Percentiles rank a stretch among this genome's conserved stretches.
These are phyloP conservation scores for Leptographium radiaticola DNA, from an alignment of 2,329 filamentous ascomycete species.

Conservation along the genomic window DNA sequence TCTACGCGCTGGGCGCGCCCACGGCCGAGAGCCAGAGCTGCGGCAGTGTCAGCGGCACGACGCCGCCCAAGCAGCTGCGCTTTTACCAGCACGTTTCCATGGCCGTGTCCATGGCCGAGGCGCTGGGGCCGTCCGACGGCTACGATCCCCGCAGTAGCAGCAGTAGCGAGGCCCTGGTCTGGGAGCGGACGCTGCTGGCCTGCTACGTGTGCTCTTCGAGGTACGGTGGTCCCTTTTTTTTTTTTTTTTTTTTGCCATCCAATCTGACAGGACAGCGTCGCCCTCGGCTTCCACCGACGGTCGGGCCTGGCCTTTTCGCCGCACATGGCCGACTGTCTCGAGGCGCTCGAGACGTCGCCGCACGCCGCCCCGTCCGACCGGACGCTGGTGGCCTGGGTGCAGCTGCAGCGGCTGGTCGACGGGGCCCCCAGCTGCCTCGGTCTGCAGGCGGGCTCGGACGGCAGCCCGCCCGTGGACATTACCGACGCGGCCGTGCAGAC, in stretches of 20 bases:
- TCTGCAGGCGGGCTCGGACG: neutral
- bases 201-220: constrained; percentile 7
- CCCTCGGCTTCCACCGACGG: constrained; percentile 5
- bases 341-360: constrained; percentile 3
- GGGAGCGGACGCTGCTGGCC: constrained; percentile 7
- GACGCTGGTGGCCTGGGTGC: constrained; percentile 5
- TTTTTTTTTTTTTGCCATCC: neutral
- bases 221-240: neutral
- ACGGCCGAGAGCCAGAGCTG: neutral
- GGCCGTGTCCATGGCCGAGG: constrained; percentile 6
- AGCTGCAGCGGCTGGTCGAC: constrained; percentile 5
- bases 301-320: constrained; percentile 5
- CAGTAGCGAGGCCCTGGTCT: neutral
- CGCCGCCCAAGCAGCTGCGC: constrained; percentile 1
- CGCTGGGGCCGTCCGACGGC: neutral
- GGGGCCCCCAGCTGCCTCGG: neutral
- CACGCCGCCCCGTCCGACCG: constrained; percentile 1
- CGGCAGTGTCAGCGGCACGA: neutral
- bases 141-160: neutral
- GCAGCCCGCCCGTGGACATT: neutral
- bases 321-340: constrained; percentile 3
- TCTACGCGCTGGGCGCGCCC: neutral
- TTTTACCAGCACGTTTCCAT: constrained; percentile 7
- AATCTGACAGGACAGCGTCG: neutral
- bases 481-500: constrained; percentile 1